Base-by-base conservation (phyloP, 2,329 filamentous ascomycete genomes). In the Sarocladiaceae sp. region DNA sequence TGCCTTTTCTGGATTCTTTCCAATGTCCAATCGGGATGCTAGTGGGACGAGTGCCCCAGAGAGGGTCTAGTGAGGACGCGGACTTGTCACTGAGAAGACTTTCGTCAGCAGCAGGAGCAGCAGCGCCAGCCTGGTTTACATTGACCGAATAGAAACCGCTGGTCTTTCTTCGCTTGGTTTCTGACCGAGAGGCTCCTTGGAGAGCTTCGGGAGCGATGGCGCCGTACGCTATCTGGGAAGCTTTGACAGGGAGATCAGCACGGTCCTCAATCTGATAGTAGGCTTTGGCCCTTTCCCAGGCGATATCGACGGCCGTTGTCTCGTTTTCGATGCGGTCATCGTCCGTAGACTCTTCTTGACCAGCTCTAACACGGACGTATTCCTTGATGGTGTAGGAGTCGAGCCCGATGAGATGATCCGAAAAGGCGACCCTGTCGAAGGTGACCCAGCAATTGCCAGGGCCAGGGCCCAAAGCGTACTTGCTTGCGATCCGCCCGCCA, bases 391-490 rank as follows among this genome's bases (percentile, higher is more conserved):
- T 70, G 21, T 73, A 68, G 39, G 80, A 71, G 43, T 76, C 72
- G 4, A 80, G 61, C 2, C 70, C 69, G 12, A 75, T 63, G 0
- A 83, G 70, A 46, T 80, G 76, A 6, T 70, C 58, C 2, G 74
- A 72, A 52, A 82, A 82, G 18, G 79, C 70, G 23, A 82, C 69
- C 16, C 74, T 67, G 46, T 80, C 74, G 51, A 82, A 82, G 0
- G 77, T 81, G 19, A 82, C 76, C 78, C 78, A 82, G 55, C 76
- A 80, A 44, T 76, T 78, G 18, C 78, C 78, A 2, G 77, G 74
- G 1, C 77, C 78, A 2, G 74, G 70, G 1, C 77, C 78, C 3
- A 78, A 53, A 24, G 75, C 63, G 55, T 68, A 68, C 21, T 67
- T 62, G 32, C 65, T 56, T 5, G 68, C 63, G 21, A 81, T 63